These are phyloP conservation scores for Schoenoplectus triqueter DNA, from an alignment of 202 grass and related monocot genomes.

Conservation along the genomic window DNA sequence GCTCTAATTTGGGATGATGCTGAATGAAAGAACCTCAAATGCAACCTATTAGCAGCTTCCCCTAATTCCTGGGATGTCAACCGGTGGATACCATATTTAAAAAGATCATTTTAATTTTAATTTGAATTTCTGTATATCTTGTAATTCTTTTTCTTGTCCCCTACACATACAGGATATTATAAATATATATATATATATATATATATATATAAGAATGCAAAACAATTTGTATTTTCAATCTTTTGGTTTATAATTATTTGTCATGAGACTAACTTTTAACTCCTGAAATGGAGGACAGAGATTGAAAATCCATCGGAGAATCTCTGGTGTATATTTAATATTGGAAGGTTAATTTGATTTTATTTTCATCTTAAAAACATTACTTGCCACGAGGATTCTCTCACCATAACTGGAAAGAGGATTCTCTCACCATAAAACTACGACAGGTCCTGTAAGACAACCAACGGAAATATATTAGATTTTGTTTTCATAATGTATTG, in stretches of 20 bases:
- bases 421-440: no score
- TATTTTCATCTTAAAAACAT: background rate
- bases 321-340: background rate
- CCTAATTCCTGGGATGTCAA: background rate
- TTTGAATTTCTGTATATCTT: background rate
- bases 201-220: background rate
- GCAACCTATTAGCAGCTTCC: background rate
- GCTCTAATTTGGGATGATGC: conserved; percentile 28
- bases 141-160: background rate
- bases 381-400: background rate
- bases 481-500: background rate
- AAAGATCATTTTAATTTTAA: background rate
- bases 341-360: background rate
- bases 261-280: background rate
- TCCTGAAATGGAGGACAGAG: background rate
- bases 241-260: background rate
- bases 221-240: background rate
- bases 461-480: background rate
- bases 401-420: background rate
- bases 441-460: background rate
- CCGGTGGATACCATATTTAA: background rate
- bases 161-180: background rate
- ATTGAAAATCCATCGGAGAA: background rate
- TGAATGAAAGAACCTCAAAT: conserved; percentile 19
- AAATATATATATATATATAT: background rate